Conservation (phyloP, 2,329 filamentous ascomycete species). For the Penicillium sp. region DNA sequence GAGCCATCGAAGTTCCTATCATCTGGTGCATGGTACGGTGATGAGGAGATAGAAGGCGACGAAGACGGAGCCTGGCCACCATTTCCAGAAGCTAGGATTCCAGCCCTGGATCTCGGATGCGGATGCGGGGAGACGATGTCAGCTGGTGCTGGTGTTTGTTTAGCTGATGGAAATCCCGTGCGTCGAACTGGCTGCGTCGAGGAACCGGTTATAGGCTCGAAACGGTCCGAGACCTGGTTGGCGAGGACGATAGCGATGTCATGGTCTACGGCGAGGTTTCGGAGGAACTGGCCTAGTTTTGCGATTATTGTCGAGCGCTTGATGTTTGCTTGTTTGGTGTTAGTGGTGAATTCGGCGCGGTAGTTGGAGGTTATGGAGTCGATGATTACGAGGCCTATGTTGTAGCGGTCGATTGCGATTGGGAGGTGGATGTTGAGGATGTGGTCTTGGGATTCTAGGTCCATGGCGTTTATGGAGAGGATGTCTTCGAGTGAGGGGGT, state of each 20-base stretch:
- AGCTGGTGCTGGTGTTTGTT: constrained; percentile 15
- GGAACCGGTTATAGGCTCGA: constrained; percentile 43
- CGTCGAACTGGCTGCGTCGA: constrained; percentile 1
- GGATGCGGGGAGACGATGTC: constrained; percentile 22
- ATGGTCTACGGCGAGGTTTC: constrained; percentile 69
- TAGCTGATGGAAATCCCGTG: constrained; percentile 12
- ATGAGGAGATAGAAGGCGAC: constrained; percentile 28
- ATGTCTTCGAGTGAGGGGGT: constrained; percentile 70
- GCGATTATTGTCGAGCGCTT: constrained; percentile 73
- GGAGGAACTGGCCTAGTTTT: constrained; percentile 67
- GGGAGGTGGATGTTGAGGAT: constrained; percentile 91
- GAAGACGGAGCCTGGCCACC: constrained; percentile 14
- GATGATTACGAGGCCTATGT: constrained; percentile 76
- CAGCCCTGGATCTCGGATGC: constrained; percentile 13
- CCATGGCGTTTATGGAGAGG: constrained; percentile 75
- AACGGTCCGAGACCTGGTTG: constrained; percentile 92
- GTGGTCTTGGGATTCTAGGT: constrained; percentile 92
- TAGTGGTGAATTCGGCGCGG: constrained; percentile 66
- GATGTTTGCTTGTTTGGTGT: constrained; percentile 57
- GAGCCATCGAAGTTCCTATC: constrained; percentile 30
- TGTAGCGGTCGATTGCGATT: constrained; percentile 70
- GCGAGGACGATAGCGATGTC: constrained; percentile 82
- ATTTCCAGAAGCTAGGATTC: constrained; percentile 8
- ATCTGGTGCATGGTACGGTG: constrained; percentile 29
- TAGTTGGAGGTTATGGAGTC: constrained; percentile 96